A percentile compares a stretch with the other conserved stretches of the same genome.
These are phyloP conservation scores for Solanum hybrid DNA, from an alignment of 305 asterid species.

Conservation along the genomic window DNA sequence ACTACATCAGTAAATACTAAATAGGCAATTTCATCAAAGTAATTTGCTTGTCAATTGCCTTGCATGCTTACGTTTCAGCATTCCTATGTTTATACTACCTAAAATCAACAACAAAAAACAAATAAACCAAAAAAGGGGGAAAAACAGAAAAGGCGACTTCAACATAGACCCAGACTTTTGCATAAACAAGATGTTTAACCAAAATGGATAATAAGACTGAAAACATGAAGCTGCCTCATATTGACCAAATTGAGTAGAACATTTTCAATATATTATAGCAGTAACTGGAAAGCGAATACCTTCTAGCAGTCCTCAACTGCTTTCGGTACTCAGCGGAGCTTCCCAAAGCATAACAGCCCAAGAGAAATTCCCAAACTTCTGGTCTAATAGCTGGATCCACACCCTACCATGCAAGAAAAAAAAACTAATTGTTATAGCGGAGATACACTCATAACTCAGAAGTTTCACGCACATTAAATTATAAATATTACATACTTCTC, in stretches of 20 bases:
- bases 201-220: not conserved
- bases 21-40: not conserved
- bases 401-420: constrained; percentile 49
- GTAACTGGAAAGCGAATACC: constrained; percentile 36
- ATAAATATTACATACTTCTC: not conserved
- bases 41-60: not conserved
- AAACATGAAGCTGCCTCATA: not conserved
- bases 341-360: constrained; percentile 88
- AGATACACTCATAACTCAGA: not conserved
- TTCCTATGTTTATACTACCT: not conserved
- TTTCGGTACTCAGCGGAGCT: constrained; percentile 74
- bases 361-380: constrained; percentile 97
- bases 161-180: not conserved
- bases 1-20: not conserved
- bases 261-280: constrained; percentile 8
- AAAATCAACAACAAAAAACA: not conserved
- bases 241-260: not conserved
- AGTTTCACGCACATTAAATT: not conserved
- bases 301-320: constrained; percentile 78
- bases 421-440: not conserved
- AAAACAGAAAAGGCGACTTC: not conserved
- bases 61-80: not conserved
- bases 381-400: constrained; percentile 93
- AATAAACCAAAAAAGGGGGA: not conserved
- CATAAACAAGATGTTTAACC: not conserved